Evolutionary conservation across 2,329 filamentous ascomycete species (phyloP).

Genomic region (Aspergillus japonicus): DNA sequence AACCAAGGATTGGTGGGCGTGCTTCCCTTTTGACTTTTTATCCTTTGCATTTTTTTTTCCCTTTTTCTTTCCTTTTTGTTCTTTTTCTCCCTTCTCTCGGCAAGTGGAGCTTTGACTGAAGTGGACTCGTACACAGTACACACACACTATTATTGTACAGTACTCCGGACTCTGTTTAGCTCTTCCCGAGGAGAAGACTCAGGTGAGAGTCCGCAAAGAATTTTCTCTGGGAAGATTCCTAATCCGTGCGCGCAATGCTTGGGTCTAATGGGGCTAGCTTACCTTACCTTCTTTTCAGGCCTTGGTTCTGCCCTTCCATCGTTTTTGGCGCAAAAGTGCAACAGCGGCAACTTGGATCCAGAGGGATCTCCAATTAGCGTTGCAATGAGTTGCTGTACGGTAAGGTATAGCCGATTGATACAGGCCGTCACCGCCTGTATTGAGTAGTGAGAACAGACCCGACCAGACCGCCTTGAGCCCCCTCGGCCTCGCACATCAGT

Average conservation of each 20-base stretch:
- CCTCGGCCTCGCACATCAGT: slow-evolving; percentile 12
- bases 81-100: background rate
- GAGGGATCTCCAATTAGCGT: slow-evolving; percentile 29
- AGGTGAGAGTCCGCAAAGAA: slow-evolving; percentile 10
- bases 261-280: slow-evolving; percentile 15
- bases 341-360: slow-evolving; percentile 18
- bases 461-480: slow-evolving; percentile 15
- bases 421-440: slow-evolving; percentile 20
- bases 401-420: slow-evolving; percentile 17
- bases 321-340: slow-evolving; percentile 6
- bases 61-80: background rate
- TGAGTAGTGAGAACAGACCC: slow-evolving; percentile 2
- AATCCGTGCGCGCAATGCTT: slow-evolving; percentile 5
- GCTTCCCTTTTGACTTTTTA: background rate
- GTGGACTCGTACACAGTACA: background rate
- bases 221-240: slow-evolving; percentile 10
- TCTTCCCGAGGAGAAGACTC: background rate
- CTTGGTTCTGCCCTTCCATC: slow-evolving; percentile 13
- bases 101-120: slow-evolving; percentile 10
- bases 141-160: too few species aligned
- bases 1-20: background rate
- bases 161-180: too few species aligned
- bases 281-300: slow-evolving; percentile 1
- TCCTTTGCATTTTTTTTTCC: background rate
- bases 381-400: slow-evolving; percentile 15